A percentile compares a stretch with the other conserved stretches of the same genome.
phyloP scores from a whole-genome alignment of 768 basidiomycete species.

The Psilocybe azurescens region DNA sequence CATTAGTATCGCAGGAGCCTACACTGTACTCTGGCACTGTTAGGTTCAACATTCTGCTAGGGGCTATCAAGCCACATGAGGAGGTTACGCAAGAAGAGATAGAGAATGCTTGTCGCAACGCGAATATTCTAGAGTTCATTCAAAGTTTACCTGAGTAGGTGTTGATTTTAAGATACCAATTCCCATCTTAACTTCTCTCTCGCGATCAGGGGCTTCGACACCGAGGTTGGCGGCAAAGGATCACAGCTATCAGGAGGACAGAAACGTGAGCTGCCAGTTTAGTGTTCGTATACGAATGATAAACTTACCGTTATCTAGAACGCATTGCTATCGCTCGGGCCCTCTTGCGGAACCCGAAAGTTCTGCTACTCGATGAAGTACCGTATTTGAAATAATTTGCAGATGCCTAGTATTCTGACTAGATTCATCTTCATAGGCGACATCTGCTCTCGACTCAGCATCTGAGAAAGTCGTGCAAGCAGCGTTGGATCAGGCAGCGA shows the following conservation, averaged over 20 bases:
- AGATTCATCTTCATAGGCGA: conserved; percentile 49
- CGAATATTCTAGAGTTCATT: conserved; percentile 93
- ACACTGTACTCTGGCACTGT: conserved; percentile 89
- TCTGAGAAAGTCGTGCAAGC: conserved; percentile 97
- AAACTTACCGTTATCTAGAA: conserved; percentile 36
- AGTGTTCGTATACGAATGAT: not conserved
- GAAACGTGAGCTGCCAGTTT: conserved; percentile 53
- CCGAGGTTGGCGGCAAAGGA: conserved; percentile 89
- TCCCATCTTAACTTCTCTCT: not conserved
- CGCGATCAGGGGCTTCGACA: conserved; percentile 80
- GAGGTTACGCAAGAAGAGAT: conserved; percentile 90
- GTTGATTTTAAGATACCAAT: not conserved
- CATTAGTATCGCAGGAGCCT: conserved; percentile 91
- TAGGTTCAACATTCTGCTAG: conserved; percentile 90
- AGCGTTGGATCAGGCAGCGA: conserved; percentile 90
- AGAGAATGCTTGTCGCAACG: conserved; percentile 81
- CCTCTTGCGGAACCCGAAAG: conserved; percentile 88
- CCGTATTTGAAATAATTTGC: conserved; percentile 12
- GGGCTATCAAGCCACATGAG: conserved; percentile 73
- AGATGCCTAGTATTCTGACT: not conserved
- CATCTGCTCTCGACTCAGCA: conserved; percentile 88
- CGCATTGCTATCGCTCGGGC: conserved; percentile 91
- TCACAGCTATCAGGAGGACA: conserved; percentile 90
- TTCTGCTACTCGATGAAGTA: conserved; percentile 82
- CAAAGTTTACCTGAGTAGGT: conserved; percentile 76